A percentile compares a stretch with the other conserved stretches of the same genome.
phyloP scores from a whole-genome alignment of 129 eudicot species.

The Escallonia herrerae region DNA sequence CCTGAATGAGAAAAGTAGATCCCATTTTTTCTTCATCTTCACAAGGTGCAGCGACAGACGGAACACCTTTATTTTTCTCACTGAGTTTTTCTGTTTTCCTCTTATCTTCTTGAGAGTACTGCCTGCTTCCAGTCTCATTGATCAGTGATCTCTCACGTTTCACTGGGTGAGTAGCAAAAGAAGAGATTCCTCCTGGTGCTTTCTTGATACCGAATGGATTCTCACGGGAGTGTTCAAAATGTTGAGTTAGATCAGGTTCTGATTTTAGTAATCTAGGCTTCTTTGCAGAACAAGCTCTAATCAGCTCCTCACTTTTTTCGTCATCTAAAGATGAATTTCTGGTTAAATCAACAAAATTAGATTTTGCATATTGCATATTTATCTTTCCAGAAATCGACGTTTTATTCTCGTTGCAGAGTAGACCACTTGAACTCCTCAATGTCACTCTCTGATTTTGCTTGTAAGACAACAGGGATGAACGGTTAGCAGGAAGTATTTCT shows the following conservation, averaged over 20 bases:
- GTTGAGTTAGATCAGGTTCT: conserved; percentile 23
- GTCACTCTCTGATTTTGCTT: conserved; percentile 24
- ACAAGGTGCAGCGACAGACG: conserved; percentile 27
- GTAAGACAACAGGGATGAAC: conserved; percentile 34
- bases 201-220: conserved; percentile 3
- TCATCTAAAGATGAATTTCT: conserved; percentile 16
- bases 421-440: conserved; percentile 27
- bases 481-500: conserved; percentile 83
- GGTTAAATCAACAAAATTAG: conserved; percentile 29
- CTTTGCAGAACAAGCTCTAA: conserved; percentile 44
- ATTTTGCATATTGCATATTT: conserved; percentile 10
- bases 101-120: conserved; percentile 25
- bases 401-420: conserved; percentile 18
- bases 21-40: conserved; percentile 52
- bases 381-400: conserved; percentile 11
- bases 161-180: background rate
- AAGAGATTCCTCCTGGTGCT: background rate
- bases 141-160: conserved; percentile 18
- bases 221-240: conserved; percentile 23
- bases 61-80: conserved; percentile 26
- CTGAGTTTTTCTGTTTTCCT: conserved; percentile 7
- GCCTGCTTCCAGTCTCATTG: conserved; percentile 13
- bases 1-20: conserved; percentile 71
- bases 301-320: conserved; percentile 23
- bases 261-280: conserved; percentile 41